Conservation (phyloP, 345 rosid species). For the Acer saccharum region DNA sequence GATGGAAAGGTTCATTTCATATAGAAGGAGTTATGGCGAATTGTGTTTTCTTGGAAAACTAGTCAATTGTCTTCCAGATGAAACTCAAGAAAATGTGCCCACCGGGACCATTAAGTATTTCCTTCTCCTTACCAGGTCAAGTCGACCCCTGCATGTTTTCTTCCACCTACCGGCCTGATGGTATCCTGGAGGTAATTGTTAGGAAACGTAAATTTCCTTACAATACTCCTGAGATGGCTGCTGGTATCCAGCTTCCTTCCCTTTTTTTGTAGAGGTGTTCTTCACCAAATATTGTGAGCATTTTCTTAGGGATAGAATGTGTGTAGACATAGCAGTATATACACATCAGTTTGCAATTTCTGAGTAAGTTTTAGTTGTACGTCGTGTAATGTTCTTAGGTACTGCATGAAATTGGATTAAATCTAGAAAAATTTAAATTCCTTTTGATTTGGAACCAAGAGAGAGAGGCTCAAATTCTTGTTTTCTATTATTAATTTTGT, state of each 20-base stretch:
- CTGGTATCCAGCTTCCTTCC: no score
- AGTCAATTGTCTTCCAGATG: conserved; percentile 21
- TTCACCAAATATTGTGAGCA: neutral
- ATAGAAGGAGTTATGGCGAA: conserved; percentile 55
- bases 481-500: no score
- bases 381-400: no score
- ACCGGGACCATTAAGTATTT: conserved; percentile 44
- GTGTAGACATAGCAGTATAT: neutral
- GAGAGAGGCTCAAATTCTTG: no score
- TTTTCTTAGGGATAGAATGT: neutral
- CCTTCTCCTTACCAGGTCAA: conserved; percentile 53
- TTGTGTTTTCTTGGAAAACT: conserved; percentile 32
- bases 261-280: neutral
- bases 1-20: conserved; percentile 51
- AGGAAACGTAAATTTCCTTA: no score
- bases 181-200: conserved; percentile 49
- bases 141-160: conserved; percentile 50
- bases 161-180: conserved; percentile 43
- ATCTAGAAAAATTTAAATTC: no score
- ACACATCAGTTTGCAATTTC: neutral
- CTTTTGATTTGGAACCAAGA: neutral
- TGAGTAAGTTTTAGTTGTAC: neutral
- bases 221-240: no score
- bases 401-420: neutral
- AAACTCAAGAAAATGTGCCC: conserved; percentile 43